Evolutionary conservation across 23 red algal species (phyloP).

Genomic region (Pyropia yezoensis): DNA sequence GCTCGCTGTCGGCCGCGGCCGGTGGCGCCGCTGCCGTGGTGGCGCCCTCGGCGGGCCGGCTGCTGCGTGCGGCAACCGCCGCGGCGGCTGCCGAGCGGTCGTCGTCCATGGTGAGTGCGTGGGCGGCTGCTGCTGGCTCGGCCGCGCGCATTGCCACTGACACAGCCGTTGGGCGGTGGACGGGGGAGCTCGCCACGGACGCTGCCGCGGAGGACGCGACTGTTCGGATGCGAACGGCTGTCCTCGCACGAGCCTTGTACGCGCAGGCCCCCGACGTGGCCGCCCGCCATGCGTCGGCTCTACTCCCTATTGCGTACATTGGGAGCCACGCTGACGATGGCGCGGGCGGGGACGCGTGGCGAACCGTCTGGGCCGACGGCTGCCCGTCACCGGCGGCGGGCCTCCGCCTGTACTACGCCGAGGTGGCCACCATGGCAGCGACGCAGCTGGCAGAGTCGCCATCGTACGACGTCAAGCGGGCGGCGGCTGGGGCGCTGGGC

Average conservation of each 20-base stretch:
- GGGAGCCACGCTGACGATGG: constrained; percentile 45
- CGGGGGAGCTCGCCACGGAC: constrained; percentile 17
- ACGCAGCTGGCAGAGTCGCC: constrained; percentile 24
- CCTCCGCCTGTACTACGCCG: constrained; percentile 35
- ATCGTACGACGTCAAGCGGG: constrained; percentile 55
- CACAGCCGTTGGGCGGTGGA: constrained; percentile 21
- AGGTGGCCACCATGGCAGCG: constrained; percentile 41
- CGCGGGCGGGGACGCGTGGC: constrained; percentile 42
- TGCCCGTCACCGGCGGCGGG: constrained; percentile 39
- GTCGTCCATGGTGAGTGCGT: constrained; percentile 22
- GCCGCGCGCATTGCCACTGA: constrained; percentile 15
- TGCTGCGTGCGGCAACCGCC: constrained; percentile 24
- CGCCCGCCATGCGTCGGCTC: constrained; percentile 27
- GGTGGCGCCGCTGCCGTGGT: constrained; percentile 11
- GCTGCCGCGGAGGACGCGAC: constrained; percentile 27
- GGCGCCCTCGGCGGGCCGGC: constrained; percentile 33
- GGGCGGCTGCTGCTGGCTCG: constrained; percentile 35
- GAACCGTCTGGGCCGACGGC: constrained; percentile 59
- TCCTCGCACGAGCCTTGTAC: constrained; percentile 32
- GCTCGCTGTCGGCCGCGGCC: constrained; percentile 18
- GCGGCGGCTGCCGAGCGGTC: constrained; percentile 43
- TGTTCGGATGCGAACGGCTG: constrained; percentile 33
- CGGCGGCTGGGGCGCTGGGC: constrained; percentile 40
- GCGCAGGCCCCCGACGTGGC: constrained; percentile 45
- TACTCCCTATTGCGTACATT: constrained; percentile 50